Base-by-base conservation (phyloP, 306 rosid species). In the Arachis stenosperma region DNA sequence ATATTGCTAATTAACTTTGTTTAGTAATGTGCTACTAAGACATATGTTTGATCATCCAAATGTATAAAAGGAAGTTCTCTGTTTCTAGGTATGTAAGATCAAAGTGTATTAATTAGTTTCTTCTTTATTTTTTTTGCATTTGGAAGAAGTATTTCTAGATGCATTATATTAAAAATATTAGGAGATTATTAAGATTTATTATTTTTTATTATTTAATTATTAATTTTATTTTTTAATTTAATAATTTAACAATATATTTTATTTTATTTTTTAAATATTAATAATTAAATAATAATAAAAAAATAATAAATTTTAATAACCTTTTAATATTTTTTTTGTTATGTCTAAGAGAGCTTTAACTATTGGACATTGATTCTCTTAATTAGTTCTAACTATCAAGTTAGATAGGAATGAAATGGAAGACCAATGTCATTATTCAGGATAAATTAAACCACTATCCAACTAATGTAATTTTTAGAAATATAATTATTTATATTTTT, bases 21-120 rank as follows among this genome's bases (percentile, higher is more conserved):
- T 13, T 54, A 54, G 57, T 30, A n/a, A 4, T 66, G 79, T 58
- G 62, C 61, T 37, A 47, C 68, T 33, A 33, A 33, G 37, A 33
- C 0, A 22, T 5, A 6, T 58, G 6, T 59, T 36, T 46, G 68
- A 46, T 57, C 61, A 36, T 60, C 51, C 53, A 58, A 76, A 33
- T 66, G 79, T 65, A 75, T 14, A 65, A 66, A 47, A 43, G n/a
- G 17, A 33, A 9, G 51, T 12, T 14, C 29, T 44, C 48, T 27
- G 72, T 30, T 65, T 74, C 63, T n/a, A 39, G 53, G 37, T n/a
- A 12, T 43, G 54, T 6, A 8, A 13, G 43, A 52, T 17, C 57
- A 14, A n/a, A 14, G 4, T 0, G 8, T 50, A 3, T 11, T 48
- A 11, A 8, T 48, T 13, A 12, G 8, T 13, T 50, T 50, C 17